Conservation (phyloP, 345 rosid genomes). For the Sonneratia caseolaris region DNA sequence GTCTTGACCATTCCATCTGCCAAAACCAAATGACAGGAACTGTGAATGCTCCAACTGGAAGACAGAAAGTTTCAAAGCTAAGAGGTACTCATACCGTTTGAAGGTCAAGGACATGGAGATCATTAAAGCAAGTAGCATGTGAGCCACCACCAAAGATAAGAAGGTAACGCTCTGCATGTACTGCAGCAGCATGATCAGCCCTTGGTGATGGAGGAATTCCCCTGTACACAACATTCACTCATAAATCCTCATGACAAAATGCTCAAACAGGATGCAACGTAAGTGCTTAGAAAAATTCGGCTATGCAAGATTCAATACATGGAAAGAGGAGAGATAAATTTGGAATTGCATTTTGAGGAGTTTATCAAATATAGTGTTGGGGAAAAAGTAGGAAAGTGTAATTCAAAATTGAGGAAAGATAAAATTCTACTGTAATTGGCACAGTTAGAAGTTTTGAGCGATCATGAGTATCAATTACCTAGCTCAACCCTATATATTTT, state of each 20-base stretch:
- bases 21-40: constrained; percentile 10
- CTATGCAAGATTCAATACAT: background rate
- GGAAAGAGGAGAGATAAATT: background rate
- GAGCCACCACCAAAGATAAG: constrained; percentile 99
- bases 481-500: background rate
- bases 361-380: background rate
- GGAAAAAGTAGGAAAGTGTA: background rate
- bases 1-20: constrained; percentile 99
- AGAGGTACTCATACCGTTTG: constrained; percentile 63
- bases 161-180: constrained; percentile 92
- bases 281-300: background rate
- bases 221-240: constrained; percentile 25
- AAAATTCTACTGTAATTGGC: background rate
- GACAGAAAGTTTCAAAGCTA: background rate
- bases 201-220: constrained; percentile 96
- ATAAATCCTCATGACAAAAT: background rate
- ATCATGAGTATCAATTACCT: background rate
- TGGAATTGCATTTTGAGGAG: too few relatives aligned
- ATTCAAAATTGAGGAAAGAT: background rate
- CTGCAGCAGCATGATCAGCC: constrained; percentile 98
- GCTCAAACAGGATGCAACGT: background rate
- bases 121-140: constrained; percentile 87
- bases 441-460: background rate
- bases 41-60: background rate
- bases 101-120: constrained; percentile 90